Base-by-base conservation (phyloP, 139 green algal species). In the Parachlorella kessleri region DNA sequence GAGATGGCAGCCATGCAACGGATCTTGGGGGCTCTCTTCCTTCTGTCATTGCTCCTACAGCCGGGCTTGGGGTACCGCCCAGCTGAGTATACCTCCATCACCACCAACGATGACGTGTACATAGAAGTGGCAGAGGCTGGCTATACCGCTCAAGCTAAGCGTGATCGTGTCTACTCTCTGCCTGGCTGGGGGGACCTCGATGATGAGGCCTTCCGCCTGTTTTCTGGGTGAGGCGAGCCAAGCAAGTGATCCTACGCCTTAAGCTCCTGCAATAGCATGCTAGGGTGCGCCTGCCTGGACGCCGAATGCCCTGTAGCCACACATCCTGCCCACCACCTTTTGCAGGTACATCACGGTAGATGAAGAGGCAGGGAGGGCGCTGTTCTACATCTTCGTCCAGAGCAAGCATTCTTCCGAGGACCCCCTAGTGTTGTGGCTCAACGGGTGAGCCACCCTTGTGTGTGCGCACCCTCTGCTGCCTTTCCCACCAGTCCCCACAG, bases 341-440 rank as follows among this genome's bases (percentile, higher is more conserved):
- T 39, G 37, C 84, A 93, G 92, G 3, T 96, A 96, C 73, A 75
- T 97, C 10, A 98, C 88, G 0, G 92, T 98, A 30, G 82, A 97
- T 35, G 82, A 93, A 8, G 71, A 73, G 1, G 87, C 88, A 0
- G 94, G 91, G 0, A 84, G 93, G 10, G 81, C 88, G 3, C 79
- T 97, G 32, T 97, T 93, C 79, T 97, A 96, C 55, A 65, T 84
- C 0, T 88, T 96, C 75, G 77, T 82, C 23, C 14, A 59, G 48
- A 59, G 21, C 48, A 59, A 59, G 48, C 14, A 59, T 59, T 59
- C 48, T 14, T 87, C 78, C 6, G 86, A 94, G 82, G 83, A 88
- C 2, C 88, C 92, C 0, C 66, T 97, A 37, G 72, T 95, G 39
- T 78, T 97, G 36, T 97, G 90, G 90, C 88, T 97, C 8, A 97